Evolutionary conservation across 257 asterid species (phyloP).

Genomic region (Ligustrum vulgare): DNA sequence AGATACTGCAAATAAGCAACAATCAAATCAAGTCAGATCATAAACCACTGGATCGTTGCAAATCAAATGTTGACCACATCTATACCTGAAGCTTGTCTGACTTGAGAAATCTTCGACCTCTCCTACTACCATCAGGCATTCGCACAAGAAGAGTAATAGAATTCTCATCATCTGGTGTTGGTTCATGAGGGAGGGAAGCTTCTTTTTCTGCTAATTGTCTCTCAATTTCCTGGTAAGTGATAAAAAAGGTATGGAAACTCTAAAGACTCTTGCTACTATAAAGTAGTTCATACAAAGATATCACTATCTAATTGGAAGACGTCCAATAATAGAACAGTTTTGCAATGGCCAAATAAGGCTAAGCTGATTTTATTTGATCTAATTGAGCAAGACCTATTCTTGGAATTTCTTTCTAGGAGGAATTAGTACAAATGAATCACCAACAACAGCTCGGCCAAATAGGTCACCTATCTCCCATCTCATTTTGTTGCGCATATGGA

Average conservation of each 20-base stretch:
- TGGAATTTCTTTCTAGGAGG: no score
- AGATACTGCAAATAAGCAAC: slow-evolving; percentile 60
- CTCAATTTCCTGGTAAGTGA: slow-evolving; percentile 65
- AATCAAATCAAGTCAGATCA: slow-evolving; percentile 24
- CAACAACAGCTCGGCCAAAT: no score
- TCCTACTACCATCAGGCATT: slow-evolving; percentile 96
- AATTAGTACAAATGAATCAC: no score
- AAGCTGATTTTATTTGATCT: no score
- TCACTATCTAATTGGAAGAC: no score
- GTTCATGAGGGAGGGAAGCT: slow-evolving; percentile 92
- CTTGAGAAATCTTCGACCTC: slow-evolving; percentile 89
- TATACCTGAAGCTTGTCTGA: slow-evolving; percentile 87
- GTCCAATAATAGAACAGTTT: no score
- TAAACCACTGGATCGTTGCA: not conserved
- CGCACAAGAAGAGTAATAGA: slow-evolving; percentile 90
- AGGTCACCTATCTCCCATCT: no score
- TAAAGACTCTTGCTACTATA: not conserved
- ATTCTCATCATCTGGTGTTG: slow-evolving; percentile 70
- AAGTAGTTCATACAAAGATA: no score
- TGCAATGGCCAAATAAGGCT: no score
- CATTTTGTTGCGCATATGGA: no score
- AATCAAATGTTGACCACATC: slow-evolving; percentile 6
- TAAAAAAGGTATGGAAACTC: not conserved
- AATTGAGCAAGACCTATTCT: no score
- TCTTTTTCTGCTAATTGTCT: slow-evolving; percentile 91